Base-by-base conservation (phyloP, 202 grass and related monocot genomes). In the Carex arenaria region DNA sequence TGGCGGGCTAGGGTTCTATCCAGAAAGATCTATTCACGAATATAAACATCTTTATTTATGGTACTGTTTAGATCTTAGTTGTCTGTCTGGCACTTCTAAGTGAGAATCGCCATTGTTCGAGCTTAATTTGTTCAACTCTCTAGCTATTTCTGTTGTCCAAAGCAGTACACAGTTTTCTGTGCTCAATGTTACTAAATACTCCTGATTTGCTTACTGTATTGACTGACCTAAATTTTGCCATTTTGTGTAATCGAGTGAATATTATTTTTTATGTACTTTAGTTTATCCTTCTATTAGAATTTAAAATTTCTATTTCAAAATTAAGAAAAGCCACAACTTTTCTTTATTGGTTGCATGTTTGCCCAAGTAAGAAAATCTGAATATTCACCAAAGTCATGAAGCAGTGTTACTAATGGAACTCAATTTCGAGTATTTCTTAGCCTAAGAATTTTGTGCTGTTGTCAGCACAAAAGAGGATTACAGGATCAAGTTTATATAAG, bases 1-100 rank as follows among this genome's bases (percentile, higher is more conserved):
- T 1, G 61, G 31, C 36, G 54, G 64, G 77, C 77, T 80, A 80
- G 77, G 77, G 54, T 80, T 80, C 77, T 56, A 80, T 80, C 77
- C 54, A 17, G 32, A 80, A 80, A 42, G 77, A 80, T 80, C 56
- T 80, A 61, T 38, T 32, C 30, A n/a, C 3, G 34, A 38, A 80
- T 63, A n/a, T 52, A 43, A 45, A 6, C 23, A 10, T 36, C 31
- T 3, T 20, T 63, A 20, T 20, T 18, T 63, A 5, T 47, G 18
- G 18, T 47, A 71, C 3, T 47, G 3, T 61, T 80, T 80, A 45
- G 77, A n/a, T n/a, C n/a, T n/a, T n/a, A n/a, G n/a, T 47, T 80
- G 23, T 61, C 30, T 32, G 31, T 80, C 31, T 45, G 22, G 5
- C 77, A 26, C 59, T 80, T 71, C 19, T 80, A 11, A 64, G 77